Base-by-base conservation (phyloP, 139 green algal genomes). In the Chlorella sp. region DNA sequence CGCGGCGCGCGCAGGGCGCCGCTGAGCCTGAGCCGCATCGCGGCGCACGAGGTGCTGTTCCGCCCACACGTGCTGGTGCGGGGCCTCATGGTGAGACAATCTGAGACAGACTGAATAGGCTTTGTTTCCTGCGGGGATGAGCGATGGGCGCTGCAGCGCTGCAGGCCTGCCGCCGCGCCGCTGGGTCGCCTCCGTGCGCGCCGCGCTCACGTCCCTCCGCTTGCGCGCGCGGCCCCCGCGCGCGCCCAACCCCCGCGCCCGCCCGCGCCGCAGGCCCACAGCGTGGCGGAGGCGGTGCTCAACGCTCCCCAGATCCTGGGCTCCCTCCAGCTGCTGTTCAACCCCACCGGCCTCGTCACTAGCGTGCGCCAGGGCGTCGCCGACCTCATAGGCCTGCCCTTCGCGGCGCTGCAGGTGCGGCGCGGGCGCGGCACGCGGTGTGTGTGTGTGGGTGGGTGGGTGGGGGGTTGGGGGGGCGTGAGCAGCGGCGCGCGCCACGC, bases 321-420 rank as follows among this genome's bases (percentile, higher is more conserved):
- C 42, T 87, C 76, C 5, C 82, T 94, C 45, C 80, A 91, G 14
- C 78, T 93, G 53, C 76, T 93, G 43, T 80, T 93, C 79, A 93
- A 93, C 77, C 88, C 89, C 31, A 85, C 83, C 1, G 88, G 88
- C 12, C 56, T 93, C 31, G 56, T 93, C 33, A 61, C 42, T 8
- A 86, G 71, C 9, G 36, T 94, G 38, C 45, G 71, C 5, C 43
- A 68, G 14, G 89, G 87, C 17, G 43, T 91, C 23, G 55, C 38
- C 15, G 77, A 89, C 74, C 71, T 93, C 19, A 23, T 93, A 0
- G 55, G 66, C 27, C 71, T 93, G 58, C 88, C 88, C 5, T n/a
- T 94, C 51, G 76, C 87, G 15, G 88, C 58, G 19, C 62, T 85
- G 25, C 70, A 79, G 53, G 48, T 75, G 33, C 71, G 68, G 42